A percentile compares a stretch with the other conserved stretches of the same genome.
phyloP scores from a whole-genome alignment of 2,329 filamentous ascomycete species.

The Magnaporthales sp. region DNA sequence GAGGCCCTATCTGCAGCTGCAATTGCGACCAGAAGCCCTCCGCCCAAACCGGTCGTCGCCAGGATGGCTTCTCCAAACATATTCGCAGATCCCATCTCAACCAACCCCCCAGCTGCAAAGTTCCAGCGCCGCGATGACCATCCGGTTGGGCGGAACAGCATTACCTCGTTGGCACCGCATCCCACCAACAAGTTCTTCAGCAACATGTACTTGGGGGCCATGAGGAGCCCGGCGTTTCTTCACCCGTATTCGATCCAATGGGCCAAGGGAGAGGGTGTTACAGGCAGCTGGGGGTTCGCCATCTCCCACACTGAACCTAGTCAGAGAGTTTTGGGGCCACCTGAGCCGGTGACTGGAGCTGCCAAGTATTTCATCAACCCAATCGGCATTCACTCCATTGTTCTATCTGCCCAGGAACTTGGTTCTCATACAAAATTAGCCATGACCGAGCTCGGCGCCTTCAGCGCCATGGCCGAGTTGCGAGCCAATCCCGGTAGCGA shows the following conservation, averaged over 20 bases:
- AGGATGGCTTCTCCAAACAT: slow-evolving; percentile 31
- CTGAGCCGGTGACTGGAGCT: slow-evolving; percentile 45
- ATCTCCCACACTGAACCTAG: slow-evolving; percentile 64
- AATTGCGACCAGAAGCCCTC: background rate
- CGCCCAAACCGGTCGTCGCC: background rate
- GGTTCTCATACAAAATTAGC: slow-evolving; percentile 48
- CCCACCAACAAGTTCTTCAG: slow-evolving; percentile 76
- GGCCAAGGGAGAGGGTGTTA: slow-evolving; percentile 52
- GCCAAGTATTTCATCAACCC: slow-evolving; percentile 72
- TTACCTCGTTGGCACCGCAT: slow-evolving; percentile 40
- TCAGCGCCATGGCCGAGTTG: slow-evolving; percentile 60
- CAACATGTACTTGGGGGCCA: slow-evolving; percentile 70
- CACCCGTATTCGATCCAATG: slow-evolving; percentile 67
- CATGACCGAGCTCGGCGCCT: slow-evolving; percentile 44
- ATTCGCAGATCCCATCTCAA: slow-evolving; percentile 45
- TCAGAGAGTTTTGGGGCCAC: slow-evolving; percentile 59
- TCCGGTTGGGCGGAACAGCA: slow-evolving; percentile 45
- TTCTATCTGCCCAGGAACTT: slow-evolving; percentile 72
- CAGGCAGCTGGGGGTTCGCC: slow-evolving; percentile 67
- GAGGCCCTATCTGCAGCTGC: background rate
- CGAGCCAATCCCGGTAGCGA: slow-evolving; percentile 39
- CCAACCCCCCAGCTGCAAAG: slow-evolving; percentile 34
- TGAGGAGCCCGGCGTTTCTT: slow-evolving; percentile 61
- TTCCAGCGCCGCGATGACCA: slow-evolving; percentile 45
- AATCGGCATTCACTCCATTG: slow-evolving; percentile 70